Evolutionary conservation across 371 early-diverging fungal species (phyloP).

Genomic region (Lichtheimia ramosa): DNA sequence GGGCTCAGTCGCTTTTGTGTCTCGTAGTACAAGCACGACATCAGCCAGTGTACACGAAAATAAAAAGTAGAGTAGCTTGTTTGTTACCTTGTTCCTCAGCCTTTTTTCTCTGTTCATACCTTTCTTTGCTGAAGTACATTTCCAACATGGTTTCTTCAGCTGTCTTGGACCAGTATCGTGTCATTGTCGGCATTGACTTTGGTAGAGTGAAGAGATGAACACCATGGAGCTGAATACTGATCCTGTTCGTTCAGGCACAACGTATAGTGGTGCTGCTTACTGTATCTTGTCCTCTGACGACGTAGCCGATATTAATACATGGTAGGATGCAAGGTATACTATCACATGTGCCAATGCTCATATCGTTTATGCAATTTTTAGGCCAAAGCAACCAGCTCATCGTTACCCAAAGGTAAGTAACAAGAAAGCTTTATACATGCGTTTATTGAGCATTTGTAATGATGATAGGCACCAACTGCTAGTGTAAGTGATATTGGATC

Average conservation of each 20-base stretch:
- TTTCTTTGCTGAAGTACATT: background rate
- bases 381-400: constrained; percentile 44
- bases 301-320: constrained; percentile 32
- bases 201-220: constrained; percentile 25
- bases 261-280: constrained; percentile 61
- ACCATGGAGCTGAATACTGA: background rate
- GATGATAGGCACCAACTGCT: constrained; percentile 38
- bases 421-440: background rate
- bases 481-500: constrained; percentile 32
- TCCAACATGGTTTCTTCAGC: constrained; percentile 16
- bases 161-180: constrained; percentile 41
- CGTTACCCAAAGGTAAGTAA: constrained; percentile 41
- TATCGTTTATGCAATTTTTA: background rate
- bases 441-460: background rate
- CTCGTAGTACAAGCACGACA: background rate
- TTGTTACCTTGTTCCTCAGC: no score
- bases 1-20: no score
- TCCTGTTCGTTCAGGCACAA: constrained; percentile 44
- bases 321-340: constrained; percentile 18
- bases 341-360: background rate
- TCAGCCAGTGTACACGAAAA: background rate
- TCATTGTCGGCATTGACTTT: constrained; percentile 62
- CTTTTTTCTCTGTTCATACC: constrained; percentile 10
- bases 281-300: constrained; percentile 43
- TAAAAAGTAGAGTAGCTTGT: no score